phyloP scores from a whole-genome alignment of 805 yeast species.

The Lachancea mirantina region DNA sequence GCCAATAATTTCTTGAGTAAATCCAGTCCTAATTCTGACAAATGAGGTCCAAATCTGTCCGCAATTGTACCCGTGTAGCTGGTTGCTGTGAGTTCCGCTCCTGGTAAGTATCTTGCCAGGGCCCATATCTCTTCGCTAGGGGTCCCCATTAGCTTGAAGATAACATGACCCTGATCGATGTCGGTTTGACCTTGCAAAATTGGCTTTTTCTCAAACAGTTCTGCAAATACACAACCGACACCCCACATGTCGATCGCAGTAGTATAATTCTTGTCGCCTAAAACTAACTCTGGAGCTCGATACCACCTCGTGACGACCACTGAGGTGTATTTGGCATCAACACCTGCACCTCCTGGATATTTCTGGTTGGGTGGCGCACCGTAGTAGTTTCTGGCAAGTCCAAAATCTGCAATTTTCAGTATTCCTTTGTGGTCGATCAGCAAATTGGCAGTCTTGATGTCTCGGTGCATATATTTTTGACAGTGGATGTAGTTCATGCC shows the following conservation, averaged over 20 bases:
- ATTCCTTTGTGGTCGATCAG: conserved; percentile 69
- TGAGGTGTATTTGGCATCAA: conserved; percentile 43
- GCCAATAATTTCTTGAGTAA: conserved; percentile 56
- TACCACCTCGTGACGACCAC: conserved; percentile 96
- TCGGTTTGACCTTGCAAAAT: conserved; percentile 82
- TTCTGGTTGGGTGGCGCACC: conserved; percentile 52
- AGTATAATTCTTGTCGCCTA: conserved; percentile 81
- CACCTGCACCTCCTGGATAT: conserved; percentile 38
- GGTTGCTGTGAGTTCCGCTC: conserved; percentile 33
- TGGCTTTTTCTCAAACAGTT: conserved; percentile 74
- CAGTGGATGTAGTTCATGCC: conserved; percentile 75
- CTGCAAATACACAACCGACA: conserved; percentile 91
- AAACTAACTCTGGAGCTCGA: conserved; percentile 85
- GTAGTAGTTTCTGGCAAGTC: conserved; percentile 71
- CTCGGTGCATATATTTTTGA: conserved; percentile 65
- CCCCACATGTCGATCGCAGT: conserved; percentile 99
- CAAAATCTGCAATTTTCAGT: conserved; percentile 91
- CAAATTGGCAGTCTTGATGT: conserved; percentile 94
- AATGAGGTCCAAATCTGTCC: conserved; percentile 38
- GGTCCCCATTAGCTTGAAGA: conserved; percentile 76
- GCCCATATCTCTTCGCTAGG: conserved; percentile 62
- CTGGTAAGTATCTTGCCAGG: conserved; percentile 50
- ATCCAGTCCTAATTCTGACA: conserved; percentile 40
- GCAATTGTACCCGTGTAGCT: conserved; percentile 38
- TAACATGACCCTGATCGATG: conserved; percentile 75